Evolutionary conservation across 768 basidiomycete species (phyloP).

Genomic region (Russula compacta): DNA sequence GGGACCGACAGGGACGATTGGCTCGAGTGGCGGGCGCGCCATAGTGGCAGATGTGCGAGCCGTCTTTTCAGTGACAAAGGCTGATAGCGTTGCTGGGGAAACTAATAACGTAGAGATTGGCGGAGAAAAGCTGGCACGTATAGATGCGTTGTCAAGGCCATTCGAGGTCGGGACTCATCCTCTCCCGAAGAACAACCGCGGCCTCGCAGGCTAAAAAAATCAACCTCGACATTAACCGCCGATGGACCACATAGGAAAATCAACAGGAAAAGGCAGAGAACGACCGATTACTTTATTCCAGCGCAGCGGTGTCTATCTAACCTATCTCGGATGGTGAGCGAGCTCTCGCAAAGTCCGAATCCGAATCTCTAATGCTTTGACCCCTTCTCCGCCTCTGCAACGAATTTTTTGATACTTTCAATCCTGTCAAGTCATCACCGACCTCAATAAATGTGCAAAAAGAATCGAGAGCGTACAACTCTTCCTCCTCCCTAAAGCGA

Average conservation of each 20-base stretch:
- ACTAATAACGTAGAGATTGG: background rate
- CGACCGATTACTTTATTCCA: background rate
- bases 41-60: background rate
- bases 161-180: background rate
- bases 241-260: background rate
- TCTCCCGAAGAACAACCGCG: too few relatives aligned
- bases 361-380: slow-evolving; percentile 31
- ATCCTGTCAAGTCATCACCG: slow-evolving; percentile 39
- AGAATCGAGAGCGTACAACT: slow-evolving; percentile 51
- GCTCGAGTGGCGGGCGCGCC: background rate
- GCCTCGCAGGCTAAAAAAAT: background rate
- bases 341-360: slow-evolving; percentile 27
- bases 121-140: background rate
- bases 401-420: slow-evolving; percentile 69
- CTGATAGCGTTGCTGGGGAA: background rate
- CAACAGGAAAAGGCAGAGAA: background rate
- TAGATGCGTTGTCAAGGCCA: background rate
- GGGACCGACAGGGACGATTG: slow-evolving; percentile 28
- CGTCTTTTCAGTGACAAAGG: background rate
- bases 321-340: background rate
- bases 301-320: background rate
- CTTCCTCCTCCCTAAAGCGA: slow-evolving; percentile 63
- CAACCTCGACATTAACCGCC: background rate
- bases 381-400: slow-evolving; percentile 78
- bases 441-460: slow-evolving; percentile 15